A percentile compares a stretch with the other conserved stretches of the same genome.
Conservation (phyloP, 768 basidiomycete genomes). For the Rhizopogon vulgaris region DNA sequence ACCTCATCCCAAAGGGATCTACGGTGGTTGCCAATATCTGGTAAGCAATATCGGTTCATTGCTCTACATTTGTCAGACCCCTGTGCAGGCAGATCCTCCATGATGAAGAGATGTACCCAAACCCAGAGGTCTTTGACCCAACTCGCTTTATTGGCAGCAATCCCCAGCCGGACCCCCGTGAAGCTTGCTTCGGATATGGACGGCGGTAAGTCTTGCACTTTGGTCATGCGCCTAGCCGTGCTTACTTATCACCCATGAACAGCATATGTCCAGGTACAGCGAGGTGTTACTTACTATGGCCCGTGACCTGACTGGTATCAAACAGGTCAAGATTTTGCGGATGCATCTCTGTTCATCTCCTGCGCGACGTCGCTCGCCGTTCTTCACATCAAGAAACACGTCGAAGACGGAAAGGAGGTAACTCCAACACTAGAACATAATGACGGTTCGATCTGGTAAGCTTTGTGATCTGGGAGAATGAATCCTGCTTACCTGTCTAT, state of each 20-base stretch:
- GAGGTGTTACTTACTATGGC: too few relatives aligned
- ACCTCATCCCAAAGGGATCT: constrained; percentile 15
- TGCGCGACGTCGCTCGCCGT: constrained; percentile 5
- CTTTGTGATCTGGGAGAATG: neutral
- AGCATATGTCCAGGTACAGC: constrained; percentile 3
- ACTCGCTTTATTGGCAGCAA: constrained; percentile 7
- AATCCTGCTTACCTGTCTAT: neutral
- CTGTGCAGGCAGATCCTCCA: constrained; percentile 8
- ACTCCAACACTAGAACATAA: neutral
- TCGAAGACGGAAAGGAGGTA: constrained; percentile 2
- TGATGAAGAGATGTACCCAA: constrained; percentile 5
- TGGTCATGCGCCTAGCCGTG: too few relatives aligned
- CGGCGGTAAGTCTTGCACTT: neutral
- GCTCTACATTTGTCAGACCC: neutral
- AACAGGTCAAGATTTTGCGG: neutral
- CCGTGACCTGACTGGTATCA: neutral
- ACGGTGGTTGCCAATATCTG: constrained; percentile 4
- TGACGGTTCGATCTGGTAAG: neutral
- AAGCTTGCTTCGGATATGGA: constrained; percentile 12
- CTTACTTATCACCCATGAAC: neutral
- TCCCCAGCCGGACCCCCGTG: constrained; percentile 4
- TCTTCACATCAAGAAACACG: constrained; percentile 5
- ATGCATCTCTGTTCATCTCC: constrained; percentile 5
- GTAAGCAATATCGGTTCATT: neutral
- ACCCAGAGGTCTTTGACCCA: constrained; percentile 8